phyloP scores from a whole-genome alignment of 2,329 filamentous ascomycete genomes.

The Chalaropsis thielavioides region DNA sequence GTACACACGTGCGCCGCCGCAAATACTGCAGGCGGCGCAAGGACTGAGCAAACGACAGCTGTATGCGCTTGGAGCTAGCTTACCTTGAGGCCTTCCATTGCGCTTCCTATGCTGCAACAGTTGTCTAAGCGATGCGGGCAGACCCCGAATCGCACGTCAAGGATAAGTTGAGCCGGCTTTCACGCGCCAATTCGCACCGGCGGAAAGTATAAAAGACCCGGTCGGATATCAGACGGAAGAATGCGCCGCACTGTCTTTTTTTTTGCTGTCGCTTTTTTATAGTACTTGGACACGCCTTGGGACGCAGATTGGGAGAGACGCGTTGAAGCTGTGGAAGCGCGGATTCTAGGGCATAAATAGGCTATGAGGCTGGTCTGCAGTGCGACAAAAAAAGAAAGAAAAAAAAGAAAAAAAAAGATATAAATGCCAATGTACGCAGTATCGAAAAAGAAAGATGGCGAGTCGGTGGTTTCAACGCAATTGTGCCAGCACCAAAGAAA shows the following conservation, averaged over 20 bases:
- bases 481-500: not conserved
- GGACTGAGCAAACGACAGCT: not conserved
- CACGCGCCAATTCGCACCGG: not conserved
- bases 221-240: not conserved
- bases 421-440: not conserved
- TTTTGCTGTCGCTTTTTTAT: not conserved
- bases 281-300: not conserved
- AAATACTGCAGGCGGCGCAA: not conserved
- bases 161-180: not conserved
- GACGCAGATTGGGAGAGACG: not conserved
- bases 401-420: not conserved
- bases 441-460: not conserved
- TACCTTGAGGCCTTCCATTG: slow-evolving; percentile 15
- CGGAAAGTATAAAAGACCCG: not conserved
- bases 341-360: not conserved
- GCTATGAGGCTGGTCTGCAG: not conserved
- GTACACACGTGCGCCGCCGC: not conserved
- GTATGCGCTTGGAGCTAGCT: not conserved
- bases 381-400: not conserved
- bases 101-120: slow-evolving; percentile 12
- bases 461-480: not conserved
- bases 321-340: slow-evolving; percentile 2
- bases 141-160: not conserved
- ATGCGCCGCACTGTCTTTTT: not conserved
- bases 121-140: slow-evolving; percentile 5